phyloP scores from a whole-genome alignment of 768 basidiomycete species.

The Hemileccinum rubropunctum region DNA sequence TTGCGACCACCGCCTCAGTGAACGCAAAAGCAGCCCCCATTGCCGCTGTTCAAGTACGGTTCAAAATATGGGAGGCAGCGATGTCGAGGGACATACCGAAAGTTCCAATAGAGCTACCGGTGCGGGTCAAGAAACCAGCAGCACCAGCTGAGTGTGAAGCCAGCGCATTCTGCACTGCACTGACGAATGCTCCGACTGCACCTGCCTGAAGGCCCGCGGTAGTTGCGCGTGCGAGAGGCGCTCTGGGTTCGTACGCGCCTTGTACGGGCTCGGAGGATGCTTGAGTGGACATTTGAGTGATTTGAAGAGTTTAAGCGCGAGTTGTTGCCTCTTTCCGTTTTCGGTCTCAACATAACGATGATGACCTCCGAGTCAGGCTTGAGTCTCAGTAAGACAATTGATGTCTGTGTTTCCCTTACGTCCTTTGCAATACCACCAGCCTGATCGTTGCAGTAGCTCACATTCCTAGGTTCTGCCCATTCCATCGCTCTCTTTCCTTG shows the following conservation, averaged over 20 bases:
- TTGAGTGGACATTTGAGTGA: conserved; percentile 22
- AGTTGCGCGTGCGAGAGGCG: conserved; percentile 54
- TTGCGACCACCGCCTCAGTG: conserved; percentile 78
- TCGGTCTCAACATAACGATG: conserved; percentile 6
- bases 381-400: conserved; percentile 38
- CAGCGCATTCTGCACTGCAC: conserved; percentile 77
- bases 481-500: conserved; percentile 48
- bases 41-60: conserved; percentile 53
- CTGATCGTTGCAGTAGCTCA: conserved; percentile 23
- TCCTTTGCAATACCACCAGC: not conserved
- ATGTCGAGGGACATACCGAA: conserved; percentile 61
- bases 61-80: not conserved
- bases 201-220: conserved; percentile 62
- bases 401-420: conserved; percentile 39
- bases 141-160: conserved; percentile 76
- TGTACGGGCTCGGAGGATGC: conserved; percentile 14
- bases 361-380: not conserved
- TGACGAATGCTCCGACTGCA: conserved; percentile 65
- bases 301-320: not conserved
- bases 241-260: conserved; percentile 46
- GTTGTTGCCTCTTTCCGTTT: conserved; percentile 30
- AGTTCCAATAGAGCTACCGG: conserved; percentile 86
- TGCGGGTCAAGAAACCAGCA: conserved; percentile 82
- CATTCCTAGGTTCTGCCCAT: conserved; percentile 34
- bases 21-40: conserved; percentile 87